phyloP scores from a whole-genome alignment of 202 grass and related monocot species.

The Dendrocalamus latiflorus region DNA sequence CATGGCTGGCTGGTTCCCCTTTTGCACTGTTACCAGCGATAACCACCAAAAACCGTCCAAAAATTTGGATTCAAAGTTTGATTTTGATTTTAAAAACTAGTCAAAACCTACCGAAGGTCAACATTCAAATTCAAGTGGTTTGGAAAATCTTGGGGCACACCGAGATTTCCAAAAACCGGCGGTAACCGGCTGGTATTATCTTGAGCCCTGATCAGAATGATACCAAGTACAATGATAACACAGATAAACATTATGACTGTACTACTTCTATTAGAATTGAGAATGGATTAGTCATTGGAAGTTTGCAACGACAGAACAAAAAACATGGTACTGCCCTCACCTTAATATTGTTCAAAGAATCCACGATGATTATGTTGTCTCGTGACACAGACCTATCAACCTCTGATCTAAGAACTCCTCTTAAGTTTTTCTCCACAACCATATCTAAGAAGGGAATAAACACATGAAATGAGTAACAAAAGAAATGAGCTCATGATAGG shows the following conservation, averaged over 20 bases:
- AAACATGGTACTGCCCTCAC: conserved; percentile 18
- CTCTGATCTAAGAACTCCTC: conserved; percentile 90
- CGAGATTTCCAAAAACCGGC: background rate
- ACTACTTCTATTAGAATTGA: background rate
- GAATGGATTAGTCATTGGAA: background rate
- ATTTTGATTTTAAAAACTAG: too few species aligned
- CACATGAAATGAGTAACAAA: background rate
- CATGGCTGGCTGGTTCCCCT: too few species aligned
- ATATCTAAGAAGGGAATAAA: conserved; percentile 59
- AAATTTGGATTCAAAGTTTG: background rate
- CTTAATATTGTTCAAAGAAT: conserved; percentile 97
- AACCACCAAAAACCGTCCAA: background rate
- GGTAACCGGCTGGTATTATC: too few species aligned
- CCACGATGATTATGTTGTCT: conserved; percentile 76
- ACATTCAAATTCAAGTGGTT: background rate
- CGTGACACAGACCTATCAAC: conserved; percentile 82
- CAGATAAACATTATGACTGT: background rate
- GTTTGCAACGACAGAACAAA: conserved; percentile 2
- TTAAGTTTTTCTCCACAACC: conserved; percentile 84
- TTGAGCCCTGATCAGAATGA: background rate
- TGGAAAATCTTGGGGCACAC: background rate
- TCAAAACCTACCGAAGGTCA: too few species aligned
- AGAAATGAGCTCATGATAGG: background rate
- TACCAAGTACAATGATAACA: conserved; percentile 1
- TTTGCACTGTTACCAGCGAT: background rate